phyloP scores from a whole-genome alignment of 352 stramenopile species.

The Phytopythium oedochilum region DNA sequence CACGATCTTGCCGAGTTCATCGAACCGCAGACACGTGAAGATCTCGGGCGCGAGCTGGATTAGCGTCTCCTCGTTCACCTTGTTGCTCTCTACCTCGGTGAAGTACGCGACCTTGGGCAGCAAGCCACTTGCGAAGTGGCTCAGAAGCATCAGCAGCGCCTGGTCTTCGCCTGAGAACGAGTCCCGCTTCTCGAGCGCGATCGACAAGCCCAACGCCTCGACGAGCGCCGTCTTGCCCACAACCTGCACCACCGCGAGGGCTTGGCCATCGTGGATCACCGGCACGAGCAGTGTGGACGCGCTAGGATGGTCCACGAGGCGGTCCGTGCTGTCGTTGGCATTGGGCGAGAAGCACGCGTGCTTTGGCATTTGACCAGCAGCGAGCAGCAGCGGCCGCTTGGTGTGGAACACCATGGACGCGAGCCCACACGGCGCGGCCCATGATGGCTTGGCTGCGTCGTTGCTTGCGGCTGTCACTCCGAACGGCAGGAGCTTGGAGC shows the following conservation, averaged over 20 bases:
- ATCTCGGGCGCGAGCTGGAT: conserved; percentile 71
- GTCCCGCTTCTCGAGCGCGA: conserved; percentile 54
- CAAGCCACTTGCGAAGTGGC: conserved; percentile 58
- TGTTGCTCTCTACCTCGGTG: conserved; percentile 77
- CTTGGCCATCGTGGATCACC: conserved; percentile 27
- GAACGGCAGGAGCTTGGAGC: conserved; percentile 36
- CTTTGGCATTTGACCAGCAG: conserved; percentile 35
- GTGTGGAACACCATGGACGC: conserved; percentile 68
- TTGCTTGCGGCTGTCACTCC: background rate
- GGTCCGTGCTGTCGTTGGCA: conserved; percentile 55
- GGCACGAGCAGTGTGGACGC: conserved; percentile 60
- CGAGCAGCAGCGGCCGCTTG: conserved; percentile 50
- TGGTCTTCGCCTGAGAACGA: conserved; percentile 62
- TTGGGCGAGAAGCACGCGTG: conserved; percentile 48
- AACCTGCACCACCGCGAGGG: conserved; percentile 52
- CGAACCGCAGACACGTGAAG: conserved; percentile 77
- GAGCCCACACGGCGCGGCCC: conserved; percentile 33
- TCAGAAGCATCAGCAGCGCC: conserved; percentile 36
- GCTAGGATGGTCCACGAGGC: conserved; percentile 44
- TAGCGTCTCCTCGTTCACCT: conserved; percentile 76
- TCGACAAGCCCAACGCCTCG: conserved; percentile 47
- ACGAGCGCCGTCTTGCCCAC: conserved; percentile 61
- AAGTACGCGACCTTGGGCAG: conserved; percentile 74
- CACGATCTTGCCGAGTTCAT: conserved; percentile 70
- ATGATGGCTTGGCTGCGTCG: background rate